Base-by-base conservation (phyloP, 2,329 filamentous ascomycete species). In the Talaromyces sp. region DNA sequence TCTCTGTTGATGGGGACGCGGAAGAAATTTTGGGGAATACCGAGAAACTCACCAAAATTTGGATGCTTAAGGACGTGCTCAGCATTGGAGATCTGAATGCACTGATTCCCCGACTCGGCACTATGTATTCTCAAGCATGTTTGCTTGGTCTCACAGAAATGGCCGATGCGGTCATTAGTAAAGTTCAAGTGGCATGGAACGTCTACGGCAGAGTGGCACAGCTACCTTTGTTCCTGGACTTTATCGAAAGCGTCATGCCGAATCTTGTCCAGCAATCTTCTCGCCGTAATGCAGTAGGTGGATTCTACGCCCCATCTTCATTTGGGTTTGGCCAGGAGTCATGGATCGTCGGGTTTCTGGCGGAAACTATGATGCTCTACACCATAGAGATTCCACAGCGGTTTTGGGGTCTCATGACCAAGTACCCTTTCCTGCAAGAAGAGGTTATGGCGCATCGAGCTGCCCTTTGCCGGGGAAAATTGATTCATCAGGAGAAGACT, bases 141-240 rank as follows among this genome's bases (percentile, higher is more conserved):
- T 25, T 17, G 17, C 28, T 59, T 3, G 51, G 43, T 1, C 52
- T 59, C 11, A 13, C 11, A 19, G 25, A 53, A 9, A 55, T 59
- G 52, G 28, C 43, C 1, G 10, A 13, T 2, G 17, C 19, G 9
- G 17, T 50, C 15, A 28, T 55, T 10, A 9, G 28, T n/a, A 50
- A 50, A 17, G n/a, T 59, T 9, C 57, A 59, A 28, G 43, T 55
- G 15, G 52, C 43, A 31, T 59, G 57, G 57, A 59, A 59, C 6
- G 19, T 43, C 15, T 50, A 48, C 25, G 43, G 57, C 8, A 37
- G 51, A 40, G 15, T 40, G 5, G 40, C 6, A 0, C 57, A 59
- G 22, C n/a, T 41, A 5, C 19, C 52, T 13, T 8, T 54, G 15
- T 22, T 55, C 10, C 45, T 59, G 5, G 43, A 59, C 9, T 50